Base-by-base conservation (phyloP, 164 flowering plant species). In the Protea cynaroides region DNA sequence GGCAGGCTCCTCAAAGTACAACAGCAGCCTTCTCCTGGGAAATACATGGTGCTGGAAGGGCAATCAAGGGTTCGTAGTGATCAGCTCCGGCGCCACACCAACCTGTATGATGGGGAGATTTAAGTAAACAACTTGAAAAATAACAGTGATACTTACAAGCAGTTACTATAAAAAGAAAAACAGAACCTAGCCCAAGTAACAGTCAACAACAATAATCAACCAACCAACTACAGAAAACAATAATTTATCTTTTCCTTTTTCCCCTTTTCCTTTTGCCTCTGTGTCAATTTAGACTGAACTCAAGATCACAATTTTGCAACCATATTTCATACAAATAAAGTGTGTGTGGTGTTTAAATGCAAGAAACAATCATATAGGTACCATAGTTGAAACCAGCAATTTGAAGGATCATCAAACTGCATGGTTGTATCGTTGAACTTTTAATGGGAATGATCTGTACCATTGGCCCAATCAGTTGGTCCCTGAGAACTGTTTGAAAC, bases 71-170 rank as follows among this genome's bases (percentile, higher is more conserved):
- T 66, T 93, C 98, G 61, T 93, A 93, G 65, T 93, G 98, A 75
- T 93, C 98, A 62, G 84, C 98, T 62, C 98, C 98, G 14, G 89
- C 98, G 53, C 96, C 94, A 60, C 98, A 88, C 97, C 97, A 93
- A 59, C 98, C 96, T 89, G 87, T 22, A 55, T 7, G 34, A 37
- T 38, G 7, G 22, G 38, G 21, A 49, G 10, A 24, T 11, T 51
- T 57, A 24, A 15, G 17, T 43, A 18, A 7, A 14, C 1, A 7
- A 56, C 25, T 9, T 19, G 1, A 62, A 24, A 67, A 19, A 56
- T 34, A 37, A 44, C 19, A 53, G 10, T 19, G 46, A 12, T 3
- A 3, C 8, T 40, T 40, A 40, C 46, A 40, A 40, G 46, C 8
- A 40, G 46, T 40, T 40, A 12, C 46, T 4, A 10, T 40, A 6